A percentile compares a stretch with the other conserved stretches of the same genome.
phyloP scores from a whole-genome alignment of 1,139 yeast genomes.

The Hyphopichia wangnamkhiaoensis region DNA sequence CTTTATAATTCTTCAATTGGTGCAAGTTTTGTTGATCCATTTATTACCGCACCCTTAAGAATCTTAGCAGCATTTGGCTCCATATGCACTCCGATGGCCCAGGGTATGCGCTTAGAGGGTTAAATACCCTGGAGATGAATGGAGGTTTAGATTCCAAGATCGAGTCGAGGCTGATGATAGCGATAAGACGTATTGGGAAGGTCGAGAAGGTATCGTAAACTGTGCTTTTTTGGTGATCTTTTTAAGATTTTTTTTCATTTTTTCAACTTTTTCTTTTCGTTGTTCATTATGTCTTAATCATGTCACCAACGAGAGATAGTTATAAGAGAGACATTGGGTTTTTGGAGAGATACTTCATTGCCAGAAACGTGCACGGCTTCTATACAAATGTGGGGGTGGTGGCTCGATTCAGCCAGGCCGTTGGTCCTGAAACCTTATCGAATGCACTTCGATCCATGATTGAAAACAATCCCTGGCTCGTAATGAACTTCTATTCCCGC shows the following conservation, averaged over 20 bases:
- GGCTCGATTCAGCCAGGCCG: conserved; percentile 20
- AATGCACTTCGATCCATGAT: conserved; percentile 24
- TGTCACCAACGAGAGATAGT: too few species aligned
- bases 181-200: too few species aligned
- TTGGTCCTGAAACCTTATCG: conserved; percentile 22
- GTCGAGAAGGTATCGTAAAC: too few species aligned
- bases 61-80: not conserved
- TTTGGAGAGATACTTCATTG: conserved; percentile 29
- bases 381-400: conserved; percentile 32
- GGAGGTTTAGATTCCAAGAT: too few species aligned
- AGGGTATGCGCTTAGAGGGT: not conserved
- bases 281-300: too few species aligned
- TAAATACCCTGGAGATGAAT: too few species aligned
- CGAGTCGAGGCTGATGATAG: too few species aligned
- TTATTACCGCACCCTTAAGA: not conserved
- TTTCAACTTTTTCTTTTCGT: not conserved
- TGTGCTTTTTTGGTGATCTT: too few species aligned
- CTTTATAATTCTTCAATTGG: not conserved
- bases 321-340: not conserved
- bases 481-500: conserved; percentile 14
- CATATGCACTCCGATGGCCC: too few species aligned
- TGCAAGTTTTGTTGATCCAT: not conserved
- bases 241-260: too few species aligned
- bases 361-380: conserved; percentile 21
- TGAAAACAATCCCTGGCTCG: conserved; percentile 21